phyloP scores from a whole-genome alignment of 78 protist species.

The Dictyostelium firmibasis region DNA sequence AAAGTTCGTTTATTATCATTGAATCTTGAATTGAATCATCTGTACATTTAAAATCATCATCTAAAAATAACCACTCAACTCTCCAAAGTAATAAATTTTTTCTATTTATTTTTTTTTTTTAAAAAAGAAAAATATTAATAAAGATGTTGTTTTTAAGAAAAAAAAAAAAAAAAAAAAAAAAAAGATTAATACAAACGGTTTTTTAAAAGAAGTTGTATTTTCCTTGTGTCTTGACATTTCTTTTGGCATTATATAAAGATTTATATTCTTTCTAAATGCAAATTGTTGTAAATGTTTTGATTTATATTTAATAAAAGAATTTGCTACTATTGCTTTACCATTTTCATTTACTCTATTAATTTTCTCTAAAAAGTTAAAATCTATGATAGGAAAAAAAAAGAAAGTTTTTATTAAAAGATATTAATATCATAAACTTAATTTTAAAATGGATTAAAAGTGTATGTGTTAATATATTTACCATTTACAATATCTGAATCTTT shows the following conservation, averaged over 20 bases:
- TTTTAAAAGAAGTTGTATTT: conserved; percentile 16
- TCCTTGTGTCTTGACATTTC: conserved; percentile 70
- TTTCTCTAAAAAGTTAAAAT: conserved; percentile 38
- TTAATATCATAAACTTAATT: too few relatives aligned
- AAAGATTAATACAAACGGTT: not conserved
- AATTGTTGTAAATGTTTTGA: conserved; percentile 18
- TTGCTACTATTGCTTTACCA: conserved; percentile 8
- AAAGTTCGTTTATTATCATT: not conserved
- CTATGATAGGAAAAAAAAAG: not conserved
- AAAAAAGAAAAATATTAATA: not conserved
- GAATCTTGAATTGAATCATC: not conserved
- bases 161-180: not conserved
- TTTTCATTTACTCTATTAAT: conserved; percentile 46
- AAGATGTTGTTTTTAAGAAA: not conserved
- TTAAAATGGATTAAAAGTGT: too few relatives aligned
- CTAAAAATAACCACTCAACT: conserved; percentile 31
- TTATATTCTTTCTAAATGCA: conserved; percentile 23
- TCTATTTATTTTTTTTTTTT: not conserved
- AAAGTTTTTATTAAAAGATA: not conserved
- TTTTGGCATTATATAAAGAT: conserved; percentile 51
- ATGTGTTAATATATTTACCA: too few relatives aligned
- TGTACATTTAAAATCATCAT: conserved; percentile 7
- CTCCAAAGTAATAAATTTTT: conserved; percentile 8
- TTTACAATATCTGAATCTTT: conserved; percentile 49
- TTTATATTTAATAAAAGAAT: conserved; percentile 23